These are phyloP conservation scores for Hepatocystis sp. DNA, from an alignment of 169 alveolate species.

Conservation along the genomic window DNA sequence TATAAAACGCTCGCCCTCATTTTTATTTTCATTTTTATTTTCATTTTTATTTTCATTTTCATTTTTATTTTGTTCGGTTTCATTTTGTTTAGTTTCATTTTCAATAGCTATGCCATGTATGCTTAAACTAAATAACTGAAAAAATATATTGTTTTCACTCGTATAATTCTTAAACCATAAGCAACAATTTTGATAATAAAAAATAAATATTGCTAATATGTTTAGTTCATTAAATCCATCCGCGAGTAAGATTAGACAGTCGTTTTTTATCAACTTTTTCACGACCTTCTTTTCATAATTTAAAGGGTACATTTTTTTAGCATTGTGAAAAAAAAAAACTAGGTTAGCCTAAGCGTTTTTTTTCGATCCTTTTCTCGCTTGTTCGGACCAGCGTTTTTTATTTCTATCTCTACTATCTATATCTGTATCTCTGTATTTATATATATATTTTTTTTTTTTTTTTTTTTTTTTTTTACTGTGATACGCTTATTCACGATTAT, in stretches of 20 bases:
- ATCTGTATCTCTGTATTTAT: no score
- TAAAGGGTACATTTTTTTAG: slow-evolving; percentile 47
- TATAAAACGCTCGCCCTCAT: no score
- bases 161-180: slow-evolving; percentile 44
- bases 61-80: background rate
- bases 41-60: background rate
- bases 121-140: slow-evolving; percentile 25
- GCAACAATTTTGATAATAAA: slow-evolving; percentile 61
- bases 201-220: slow-evolving; percentile 64
- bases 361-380: no score
- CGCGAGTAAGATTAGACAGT: slow-evolving; percentile 48
- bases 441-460: no score
- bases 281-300: slow-evolving; percentile 54
- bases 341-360: no score
- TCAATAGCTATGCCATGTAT: slow-evolving; percentile 1
- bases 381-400: no score
- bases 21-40: no score
- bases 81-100: background rate
- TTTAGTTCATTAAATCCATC: slow-evolving; percentile 72
- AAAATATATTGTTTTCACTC: slow-evolving; percentile 37
- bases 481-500: no score
- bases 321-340: no score
- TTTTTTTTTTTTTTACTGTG: no score
- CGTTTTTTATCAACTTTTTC: slow-evolving; percentile 66
- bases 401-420: no score